A percentile compares a stretch with the other conserved stretches of the same genome.
Evolutionary conservation across 257 asterid genomes (phyloP).

Genomic region (Forsythia viridissima): DNA sequence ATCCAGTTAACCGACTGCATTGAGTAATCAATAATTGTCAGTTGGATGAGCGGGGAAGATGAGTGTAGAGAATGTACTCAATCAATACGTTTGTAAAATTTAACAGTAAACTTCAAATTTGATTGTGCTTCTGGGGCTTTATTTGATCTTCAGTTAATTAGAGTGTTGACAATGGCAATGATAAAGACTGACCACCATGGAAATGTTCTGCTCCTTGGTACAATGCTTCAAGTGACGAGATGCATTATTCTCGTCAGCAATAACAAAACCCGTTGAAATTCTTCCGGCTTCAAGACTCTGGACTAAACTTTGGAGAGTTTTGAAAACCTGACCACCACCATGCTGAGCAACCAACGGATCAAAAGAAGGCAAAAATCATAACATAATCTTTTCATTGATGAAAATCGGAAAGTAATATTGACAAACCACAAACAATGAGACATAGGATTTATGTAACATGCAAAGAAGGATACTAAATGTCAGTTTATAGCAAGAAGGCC

Average conservation of each 20-base stretch:
- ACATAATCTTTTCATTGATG: conserved; percentile 7
- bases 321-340: conserved; percentile 81
- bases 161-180: conserved; percentile 11
- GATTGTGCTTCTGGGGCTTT: conserved; percentile 13
- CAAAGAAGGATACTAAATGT: background rate
- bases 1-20: conserved; percentile 79
- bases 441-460: background rate
- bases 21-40: conserved; percentile 11
- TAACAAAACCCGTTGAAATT: conserved; percentile 53
- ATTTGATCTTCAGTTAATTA: background rate
- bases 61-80: background rate
- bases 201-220: conserved; percentile 62
- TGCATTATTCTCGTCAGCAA: conserved; percentile 50
- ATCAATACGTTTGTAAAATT: background rate
- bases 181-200: conserved; percentile 51
- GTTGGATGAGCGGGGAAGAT: conserved; percentile 8
- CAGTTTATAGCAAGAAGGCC: background rate
- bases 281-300: conserved; percentile 58
- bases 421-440: background rate
- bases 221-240: conserved; percentile 84
- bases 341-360: conserved; percentile 45
- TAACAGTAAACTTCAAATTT: conserved; percentile 2
- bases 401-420: conserved; percentile 12
- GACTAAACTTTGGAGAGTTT: conserved; percentile 58
- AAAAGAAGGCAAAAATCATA: conserved; percentile 22